Percentiles rank a stretch among this genome's conserved stretches.
Conservation (phyloP, 257 asterid species). For the Pogostemon cablin region DNA sequence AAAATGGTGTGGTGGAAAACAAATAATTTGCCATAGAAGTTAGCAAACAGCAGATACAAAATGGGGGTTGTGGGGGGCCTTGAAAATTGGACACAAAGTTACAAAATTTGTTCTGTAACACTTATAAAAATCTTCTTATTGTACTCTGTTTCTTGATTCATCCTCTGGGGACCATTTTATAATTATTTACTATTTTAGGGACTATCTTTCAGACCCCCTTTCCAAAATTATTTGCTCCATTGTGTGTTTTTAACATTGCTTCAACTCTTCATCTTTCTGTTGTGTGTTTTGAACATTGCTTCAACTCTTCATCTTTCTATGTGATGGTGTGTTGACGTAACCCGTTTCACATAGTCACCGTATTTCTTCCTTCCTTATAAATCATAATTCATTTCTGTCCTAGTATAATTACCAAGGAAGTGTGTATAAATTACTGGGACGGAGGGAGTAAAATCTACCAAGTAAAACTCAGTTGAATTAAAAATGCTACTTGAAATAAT, state of each 20-base stretch:
- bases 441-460: no score
- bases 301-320: constrained; percentile 21
- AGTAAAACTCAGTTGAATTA: no score
- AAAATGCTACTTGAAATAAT: no score
- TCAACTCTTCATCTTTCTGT: constrained; percentile 20
- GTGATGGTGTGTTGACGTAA: not conserved
- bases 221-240: constrained; percentile 32
- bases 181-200: constrained; percentile 17
- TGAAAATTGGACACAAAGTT: constrained; percentile 30
- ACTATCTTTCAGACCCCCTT: constrained; percentile 15
- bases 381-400: no score
- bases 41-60: constrained; percentile 43
- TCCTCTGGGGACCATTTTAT: constrained; percentile 44
- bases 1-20: constrained; percentile 25
- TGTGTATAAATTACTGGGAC: no score
- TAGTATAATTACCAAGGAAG: no score
- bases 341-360: not conserved
- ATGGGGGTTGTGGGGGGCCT: constrained; percentile 29
- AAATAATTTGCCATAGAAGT: constrained; percentile 44
- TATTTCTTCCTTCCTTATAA: no score
- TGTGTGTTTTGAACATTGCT: constrained; percentile 28
- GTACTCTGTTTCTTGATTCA: constrained; percentile 25
- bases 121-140: constrained; percentile 29
- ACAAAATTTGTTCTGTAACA: constrained; percentile 35
- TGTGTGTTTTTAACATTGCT: constrained; percentile 31